A percentile compares a stretch with the other conserved stretches of the same genome.
Conservation (phyloP, 345 rosid genomes). For the Salix viminalis region DNA sequence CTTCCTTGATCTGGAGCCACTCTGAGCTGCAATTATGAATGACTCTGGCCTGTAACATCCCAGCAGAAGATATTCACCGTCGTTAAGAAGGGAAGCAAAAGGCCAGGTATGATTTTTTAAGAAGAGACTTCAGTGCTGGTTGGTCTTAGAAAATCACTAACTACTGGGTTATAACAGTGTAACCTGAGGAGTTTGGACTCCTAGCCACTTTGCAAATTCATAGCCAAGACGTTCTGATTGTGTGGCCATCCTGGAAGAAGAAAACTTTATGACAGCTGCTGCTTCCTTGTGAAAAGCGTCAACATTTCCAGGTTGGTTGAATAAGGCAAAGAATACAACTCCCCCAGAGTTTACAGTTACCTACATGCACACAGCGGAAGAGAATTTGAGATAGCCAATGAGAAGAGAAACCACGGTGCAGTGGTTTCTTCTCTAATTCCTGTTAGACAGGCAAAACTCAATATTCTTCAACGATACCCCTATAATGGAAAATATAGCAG, state of each 20-base stretch:
- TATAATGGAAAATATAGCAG: constrained; percentile 3
- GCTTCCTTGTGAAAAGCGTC: constrained; percentile 64
- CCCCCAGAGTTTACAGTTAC: constrained; percentile 98
- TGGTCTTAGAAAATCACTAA: neutral
- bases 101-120: neutral
- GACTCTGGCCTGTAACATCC: constrained; percentile 71
- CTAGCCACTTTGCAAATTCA: constrained; percentile 95
- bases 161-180: constrained; percentile 11
- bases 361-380: constrained; percentile 38
- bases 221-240: constrained; percentile 99
- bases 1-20: constrained; percentile 86
- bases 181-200: constrained; percentile 93
- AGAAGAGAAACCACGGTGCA: neutral
- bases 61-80: constrained; percentile 11
- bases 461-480: neutral
- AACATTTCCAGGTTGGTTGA: constrained; percentile 45
- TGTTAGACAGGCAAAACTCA: neutral
- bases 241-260: constrained; percentile 98
- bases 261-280: constrained; percentile 94
- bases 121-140: neutral
- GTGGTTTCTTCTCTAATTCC: neutral
- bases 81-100: neutral
- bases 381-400: constrained; percentile 23
- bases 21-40: constrained; percentile 79
- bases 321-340: constrained; percentile 94